Evolutionary conservation across 805 yeast species (phyloP).

Genomic region (Teunomyces stri): DNA sequence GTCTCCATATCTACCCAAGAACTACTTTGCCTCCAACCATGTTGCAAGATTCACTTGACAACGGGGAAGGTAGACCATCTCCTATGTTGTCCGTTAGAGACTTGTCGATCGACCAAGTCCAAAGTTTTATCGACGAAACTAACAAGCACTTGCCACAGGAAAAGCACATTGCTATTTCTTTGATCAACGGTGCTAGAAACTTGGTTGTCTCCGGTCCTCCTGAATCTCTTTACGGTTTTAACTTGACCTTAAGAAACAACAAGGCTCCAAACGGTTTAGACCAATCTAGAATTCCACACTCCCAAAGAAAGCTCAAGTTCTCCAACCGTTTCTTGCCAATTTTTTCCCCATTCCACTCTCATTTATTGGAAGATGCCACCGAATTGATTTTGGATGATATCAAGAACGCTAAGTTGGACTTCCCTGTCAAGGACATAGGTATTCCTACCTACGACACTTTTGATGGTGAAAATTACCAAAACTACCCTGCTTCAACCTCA

Average conservation of each 20-base stretch:
- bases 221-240: constrained; percentile 93
- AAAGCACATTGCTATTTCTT: constrained; percentile 85
- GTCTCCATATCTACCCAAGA: constrained; percentile 86
- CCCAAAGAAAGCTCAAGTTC: constrained; percentile 91
- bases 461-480: constrained; percentile 76
- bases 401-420: constrained; percentile 52
- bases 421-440: constrained; percentile 52
- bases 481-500: constrained; percentile 41
- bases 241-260: constrained; percentile 85
- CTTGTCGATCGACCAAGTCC: constrained; percentile 75
- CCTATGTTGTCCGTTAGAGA: constrained; percentile 97
- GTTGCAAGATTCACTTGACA: constrained; percentile 85
- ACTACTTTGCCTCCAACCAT: constrained; percentile 93
- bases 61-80: constrained; percentile 94
- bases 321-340: constrained; percentile 93
- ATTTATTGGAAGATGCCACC: constrained; percentile 72
- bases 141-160: constrained; percentile 91
- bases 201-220: constrained; percentile 98
- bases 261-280: constrained; percentile 94
- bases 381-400: constrained; percentile 62
- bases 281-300: constrained; percentile 90
- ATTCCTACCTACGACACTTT: constrained; percentile 92
- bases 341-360: constrained; percentile 96
- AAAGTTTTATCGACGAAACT: constrained; percentile 75
- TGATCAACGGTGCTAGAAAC: constrained; percentile 93